Conservation (phyloP, 495 filamentous ascomycete genomes). For the Evernia prunastri region DNA sequence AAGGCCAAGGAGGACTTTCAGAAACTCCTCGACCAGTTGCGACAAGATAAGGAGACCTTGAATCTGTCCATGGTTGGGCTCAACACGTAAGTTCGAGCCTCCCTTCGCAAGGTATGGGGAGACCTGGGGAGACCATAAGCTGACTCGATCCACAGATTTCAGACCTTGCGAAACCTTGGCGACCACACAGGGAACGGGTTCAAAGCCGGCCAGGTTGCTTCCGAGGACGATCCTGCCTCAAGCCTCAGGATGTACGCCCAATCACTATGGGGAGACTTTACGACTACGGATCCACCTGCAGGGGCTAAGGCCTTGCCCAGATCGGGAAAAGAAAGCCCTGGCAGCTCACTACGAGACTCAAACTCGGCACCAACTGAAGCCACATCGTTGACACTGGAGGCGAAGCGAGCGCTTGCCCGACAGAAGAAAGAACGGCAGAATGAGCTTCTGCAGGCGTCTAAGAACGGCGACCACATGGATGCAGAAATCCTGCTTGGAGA, state of each 20-base stretch:
- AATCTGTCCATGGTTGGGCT: slow-evolving; percentile 1
- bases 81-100: not conserved
- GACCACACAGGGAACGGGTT: not conserved
- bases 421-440: not conserved
- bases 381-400: too few species aligned
- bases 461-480: not conserved
- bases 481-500: slow-evolving; percentile 4
- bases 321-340: too few species aligned
- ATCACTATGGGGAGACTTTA: not conserved
- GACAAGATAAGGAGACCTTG: not conserved
- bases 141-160: not conserved
- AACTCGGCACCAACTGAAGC: too few species aligned
- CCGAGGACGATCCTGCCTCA: not conserved
- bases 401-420: too few species aligned
- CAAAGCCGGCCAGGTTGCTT: not conserved
- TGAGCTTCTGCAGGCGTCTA: slow-evolving; percentile 3
- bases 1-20: not conserved
- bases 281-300: too few species aligned
- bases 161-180: not conserved
- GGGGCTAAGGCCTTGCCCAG: too few species aligned
- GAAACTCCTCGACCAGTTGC: not conserved
- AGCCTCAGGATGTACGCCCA: not conserved
- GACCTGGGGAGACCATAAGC: not conserved
- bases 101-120: not conserved
- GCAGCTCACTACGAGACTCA: too few species aligned